Percentiles rank a stretch among this genome's conserved stretches.
These are phyloP conservation scores for Trichoderma citrinoviride DNA, from an alignment of 2,329 filamentous ascomycete species.

Conservation along the genomic window DNA sequence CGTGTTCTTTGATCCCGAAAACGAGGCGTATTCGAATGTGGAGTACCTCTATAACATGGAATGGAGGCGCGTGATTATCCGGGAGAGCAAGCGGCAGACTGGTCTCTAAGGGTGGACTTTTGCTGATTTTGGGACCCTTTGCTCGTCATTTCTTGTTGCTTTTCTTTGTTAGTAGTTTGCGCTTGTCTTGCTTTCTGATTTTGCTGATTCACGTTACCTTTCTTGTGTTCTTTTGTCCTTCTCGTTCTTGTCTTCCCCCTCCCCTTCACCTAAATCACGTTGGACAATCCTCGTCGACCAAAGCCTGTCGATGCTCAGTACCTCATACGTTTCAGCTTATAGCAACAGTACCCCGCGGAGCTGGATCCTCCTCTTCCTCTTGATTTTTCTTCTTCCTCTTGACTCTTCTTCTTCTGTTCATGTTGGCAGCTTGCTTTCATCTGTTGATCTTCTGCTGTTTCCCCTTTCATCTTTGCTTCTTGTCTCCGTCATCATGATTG, in stretches of 20 bases:
- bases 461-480: too few relatives aligned
- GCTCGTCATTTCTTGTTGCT: not conserved
- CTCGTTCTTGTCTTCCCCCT: not conserved
- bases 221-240: not conserved
- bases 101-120: not conserved
- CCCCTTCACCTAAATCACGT: not conserved
- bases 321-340: not conserved
- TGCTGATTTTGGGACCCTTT: not conserved
- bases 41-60: conserved; percentile 31
- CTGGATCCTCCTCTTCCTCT: not conserved
- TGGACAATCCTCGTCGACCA: not conserved
- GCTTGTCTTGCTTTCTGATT: not conserved
- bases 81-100: conserved; percentile 17
- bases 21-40: conserved; percentile 30
- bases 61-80: conserved; percentile 29
- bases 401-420: not conserved
- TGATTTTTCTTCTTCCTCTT: not conserved
- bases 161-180: not conserved
- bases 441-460: too few relatives aligned
- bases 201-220: too few relatives aligned
- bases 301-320: not conserved
- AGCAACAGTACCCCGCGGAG: not conserved
- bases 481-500: too few relatives aligned
- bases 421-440: too few relatives aligned
- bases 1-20: conserved; percentile 34